Conservation (phyloP, 2,329 filamentous ascomycete species). For the Botrytis sinoallii region DNA sequence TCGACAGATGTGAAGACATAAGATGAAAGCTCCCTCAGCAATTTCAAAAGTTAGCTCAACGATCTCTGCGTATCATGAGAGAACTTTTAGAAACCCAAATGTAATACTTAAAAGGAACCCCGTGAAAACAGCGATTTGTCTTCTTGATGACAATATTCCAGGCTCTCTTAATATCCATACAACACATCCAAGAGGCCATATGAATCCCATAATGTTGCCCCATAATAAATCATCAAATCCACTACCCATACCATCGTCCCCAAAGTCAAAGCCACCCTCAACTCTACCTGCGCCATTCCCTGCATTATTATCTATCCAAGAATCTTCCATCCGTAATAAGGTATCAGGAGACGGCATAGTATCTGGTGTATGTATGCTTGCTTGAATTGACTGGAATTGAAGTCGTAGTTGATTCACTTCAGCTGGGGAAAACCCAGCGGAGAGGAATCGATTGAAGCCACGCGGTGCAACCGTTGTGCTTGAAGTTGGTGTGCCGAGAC, state of each 20-base stretch:
- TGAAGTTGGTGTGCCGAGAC: slow-evolving; percentile 21
- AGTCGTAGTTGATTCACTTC: slow-evolving; percentile 83
- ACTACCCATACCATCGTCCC: slow-evolving; percentile 40
- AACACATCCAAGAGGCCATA: slow-evolving; percentile 86
- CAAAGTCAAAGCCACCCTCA: slow-evolving; percentile 39
- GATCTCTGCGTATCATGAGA: slow-evolving; percentile 27
- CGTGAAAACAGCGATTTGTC: slow-evolving; percentile 81
- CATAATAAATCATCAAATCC: slow-evolving; percentile 81
- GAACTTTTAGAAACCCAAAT: slow-evolving; percentile 62
- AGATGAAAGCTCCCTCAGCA: not conserved
- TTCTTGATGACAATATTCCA: slow-evolving; percentile 79
- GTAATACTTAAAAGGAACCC: slow-evolving; percentile 77
- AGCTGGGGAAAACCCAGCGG: slow-evolving; percentile 74
- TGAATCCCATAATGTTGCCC: slow-evolving; percentile 88
- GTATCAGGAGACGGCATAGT: slow-evolving; percentile 78
- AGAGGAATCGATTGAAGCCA: slow-evolving; percentile 84
- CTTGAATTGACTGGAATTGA: slow-evolving; percentile 84
- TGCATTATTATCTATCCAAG: slow-evolving; percentile 77
- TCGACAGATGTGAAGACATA: not conserved
- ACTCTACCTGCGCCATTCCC: slow-evolving; percentile 41
- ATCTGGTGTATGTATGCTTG: slow-evolving; percentile 79
- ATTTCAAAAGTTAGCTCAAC: not conserved
- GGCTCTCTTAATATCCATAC: slow-evolving; percentile 85
- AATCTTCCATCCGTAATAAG: slow-evolving; percentile 77
- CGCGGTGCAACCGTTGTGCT: slow-evolving; percentile 56